Conservation (phyloP, 129 eudicot genomes). For the Flaveria ramosissima region DNA sequence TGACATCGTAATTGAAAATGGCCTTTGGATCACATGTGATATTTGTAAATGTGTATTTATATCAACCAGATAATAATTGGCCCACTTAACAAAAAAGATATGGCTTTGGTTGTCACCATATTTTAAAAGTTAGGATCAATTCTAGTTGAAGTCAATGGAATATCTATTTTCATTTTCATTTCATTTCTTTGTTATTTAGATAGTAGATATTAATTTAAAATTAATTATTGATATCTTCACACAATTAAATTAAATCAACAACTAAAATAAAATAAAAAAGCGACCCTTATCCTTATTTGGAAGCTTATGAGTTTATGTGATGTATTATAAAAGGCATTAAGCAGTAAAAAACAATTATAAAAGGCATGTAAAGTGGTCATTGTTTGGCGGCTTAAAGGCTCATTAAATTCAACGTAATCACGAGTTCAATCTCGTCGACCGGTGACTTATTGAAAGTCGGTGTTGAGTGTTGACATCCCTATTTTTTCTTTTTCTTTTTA, state of each 20-base stretch:
- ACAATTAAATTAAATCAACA: not conserved
- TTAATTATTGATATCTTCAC: not conserved
- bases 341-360: not conserved
- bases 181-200: not conserved
- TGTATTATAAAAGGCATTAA: not conserved
- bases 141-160: not conserved
- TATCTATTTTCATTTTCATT: not conserved
- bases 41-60: not conserved
- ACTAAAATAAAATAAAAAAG: not conserved
- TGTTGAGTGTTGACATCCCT: slow-evolving; percentile 13
- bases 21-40: not conserved
- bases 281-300: not conserved
- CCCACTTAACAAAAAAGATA: not conserved
- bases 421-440: not conserved
- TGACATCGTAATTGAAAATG: not conserved
- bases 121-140: not conserved
- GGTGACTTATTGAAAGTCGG: slow-evolving; percentile 17
- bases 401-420: slow-evolving; percentile 5
- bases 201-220: not conserved
- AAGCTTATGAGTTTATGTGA: not conserved
- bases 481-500: not conserved
- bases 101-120: not conserved
- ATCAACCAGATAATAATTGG: not conserved
- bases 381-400: not conserved
- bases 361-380: slow-evolving; percentile 6